Base-by-base conservation (phyloP, 176 grass and related monocot genomes). In the Alloteropsis semialata region DNA sequence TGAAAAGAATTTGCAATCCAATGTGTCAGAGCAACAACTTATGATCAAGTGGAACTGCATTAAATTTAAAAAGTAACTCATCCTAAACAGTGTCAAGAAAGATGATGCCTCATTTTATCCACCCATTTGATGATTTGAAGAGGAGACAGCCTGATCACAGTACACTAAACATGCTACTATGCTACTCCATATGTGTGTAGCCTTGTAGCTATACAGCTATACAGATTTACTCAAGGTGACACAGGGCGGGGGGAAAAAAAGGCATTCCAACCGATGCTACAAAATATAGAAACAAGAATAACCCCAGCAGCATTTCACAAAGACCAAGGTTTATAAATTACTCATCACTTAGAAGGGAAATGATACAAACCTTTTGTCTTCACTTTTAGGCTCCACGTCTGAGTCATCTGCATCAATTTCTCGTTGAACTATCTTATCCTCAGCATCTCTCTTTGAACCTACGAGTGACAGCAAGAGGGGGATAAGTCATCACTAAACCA, bases 321-420 rank as follows among this genome's bases (percentile, higher is more conserved):
- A 4, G 9, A 8, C 21, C 3, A 22, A 76, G 78, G 18, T 63
- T 56, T 62, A 29, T 64, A 19, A 38, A 81, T 54, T n/a, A 53
- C 17, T 51, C 25, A 11, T 72, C 44, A 16, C 0, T n/a, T 0
- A 71, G 0, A 36, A 75, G 25, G 53, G 25, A 18, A 62, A 11
- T 24, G 54, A 36, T 36, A 29, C 42, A 54, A 1, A 95, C 96
- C 96, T 96, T 72, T 96, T 89, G 49, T 93, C 84, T 16, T 91
- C 90, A 86, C 82, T 85, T 85, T 86, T 92, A 59, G 78, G 75
- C 53, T 96, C 93, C 44, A 88, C 83, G 18, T 99, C 93, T n/a
- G 93, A 92, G 50, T 99, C 93, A 60, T 99, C 96, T 61, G 91
- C 93, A 90, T 99, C 93, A 3, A 92, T 96, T 79, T 93, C 90